Percentiles rank a stretch among this genome's conserved stretches.
These are phyloP conservation scores for Cladophialophora immunda DNA, from an alignment of 2,329 filamentous ascomycete species.

Conservation along the genomic window DNA sequence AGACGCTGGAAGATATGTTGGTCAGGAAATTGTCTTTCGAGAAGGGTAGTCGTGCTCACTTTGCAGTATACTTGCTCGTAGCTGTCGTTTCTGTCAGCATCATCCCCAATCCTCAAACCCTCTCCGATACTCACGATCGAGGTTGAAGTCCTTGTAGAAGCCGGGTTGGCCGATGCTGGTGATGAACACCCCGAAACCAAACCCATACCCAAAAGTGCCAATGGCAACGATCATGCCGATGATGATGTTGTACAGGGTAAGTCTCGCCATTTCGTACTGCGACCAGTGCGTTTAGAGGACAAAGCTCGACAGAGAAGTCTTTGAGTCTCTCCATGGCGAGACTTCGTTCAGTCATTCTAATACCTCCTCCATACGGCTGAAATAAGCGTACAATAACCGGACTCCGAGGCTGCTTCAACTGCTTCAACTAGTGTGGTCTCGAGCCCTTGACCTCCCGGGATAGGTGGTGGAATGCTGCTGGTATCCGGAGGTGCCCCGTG, in stretches of 20 bases:
- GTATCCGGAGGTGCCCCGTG: constrained; percentile 6
- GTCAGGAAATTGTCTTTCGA: not conserved
- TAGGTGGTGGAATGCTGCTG: not conserved
- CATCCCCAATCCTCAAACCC: not conserved
- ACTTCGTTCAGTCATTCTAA: not conserved
- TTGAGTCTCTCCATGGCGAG: not conserved
- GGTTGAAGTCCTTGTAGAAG: constrained; percentile 61
- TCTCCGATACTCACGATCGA: constrained; percentile 39
- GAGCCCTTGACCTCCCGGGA: not conserved
- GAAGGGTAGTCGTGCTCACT: constrained; percentile 5
- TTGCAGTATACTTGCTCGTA: constrained; percentile 25
- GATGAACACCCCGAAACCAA: constrained; percentile 59
- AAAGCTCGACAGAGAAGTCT: not conserved
- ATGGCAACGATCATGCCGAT: constrained; percentile 22
- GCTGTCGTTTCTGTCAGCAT: constrained; percentile 3
- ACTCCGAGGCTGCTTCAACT: constrained; percentile 13
- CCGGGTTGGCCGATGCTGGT: constrained; percentile 63
- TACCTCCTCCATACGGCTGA: not conserved
- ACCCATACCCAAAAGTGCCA: constrained; percentile 53
- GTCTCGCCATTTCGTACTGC: constrained; percentile 19
- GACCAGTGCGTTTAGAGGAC: not conserved
- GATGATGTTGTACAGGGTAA: constrained; percentile 26
- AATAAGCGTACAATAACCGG: constrained; percentile 20
- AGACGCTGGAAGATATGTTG: constrained; percentile 47
- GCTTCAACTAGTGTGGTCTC: not conserved